Evolutionary conservation across 75 land plant genomes (phyloP).

Genomic region (Picea sitchensis): DNA sequence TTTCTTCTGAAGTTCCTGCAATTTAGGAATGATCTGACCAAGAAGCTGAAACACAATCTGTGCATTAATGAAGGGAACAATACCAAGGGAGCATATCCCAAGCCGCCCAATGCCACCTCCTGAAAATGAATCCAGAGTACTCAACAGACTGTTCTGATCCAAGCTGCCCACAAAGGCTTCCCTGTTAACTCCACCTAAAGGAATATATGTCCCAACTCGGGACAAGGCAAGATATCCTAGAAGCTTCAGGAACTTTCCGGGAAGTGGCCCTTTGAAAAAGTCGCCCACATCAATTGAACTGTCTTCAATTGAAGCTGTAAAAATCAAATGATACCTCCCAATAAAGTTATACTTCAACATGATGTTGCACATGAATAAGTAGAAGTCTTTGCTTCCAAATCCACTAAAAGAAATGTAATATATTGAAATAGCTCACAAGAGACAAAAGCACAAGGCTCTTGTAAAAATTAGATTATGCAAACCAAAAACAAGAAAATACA

Average conservation of each 20-base stretch:
- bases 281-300: constrained; percentile 94
- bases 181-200: constrained; percentile 93
- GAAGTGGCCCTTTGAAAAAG: constrained; percentile 96
- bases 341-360: neutral
- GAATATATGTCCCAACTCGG: constrained; percentile 91
- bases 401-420: neutral
- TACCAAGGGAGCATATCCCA: constrained; percentile 95
- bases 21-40: constrained; percentile 82
- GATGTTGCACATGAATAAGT: neutral
- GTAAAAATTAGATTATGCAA: neutral
- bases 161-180: constrained; percentile 89
- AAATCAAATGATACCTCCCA: constrained; percentile 5
- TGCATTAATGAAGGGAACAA: constrained; percentile 99
- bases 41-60: constrained; percentile 98
- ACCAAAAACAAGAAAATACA: too few relatives aligned
- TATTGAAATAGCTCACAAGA: neutral
- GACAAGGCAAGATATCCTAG: constrained; percentile 86
- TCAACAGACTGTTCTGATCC: constrained; percentile 88
- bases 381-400: neutral
- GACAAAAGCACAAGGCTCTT: neutral
- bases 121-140: constrained; percentile 97
- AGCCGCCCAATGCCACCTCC: constrained; percentile 99
- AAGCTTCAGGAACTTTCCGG: constrained; percentile 87
- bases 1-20: constrained; percentile 98
- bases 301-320: constrained; percentile 96